phyloP scores from a whole-genome alignment of 768 basidiomycete genomes.

The Lactarius tabidus region DNA sequence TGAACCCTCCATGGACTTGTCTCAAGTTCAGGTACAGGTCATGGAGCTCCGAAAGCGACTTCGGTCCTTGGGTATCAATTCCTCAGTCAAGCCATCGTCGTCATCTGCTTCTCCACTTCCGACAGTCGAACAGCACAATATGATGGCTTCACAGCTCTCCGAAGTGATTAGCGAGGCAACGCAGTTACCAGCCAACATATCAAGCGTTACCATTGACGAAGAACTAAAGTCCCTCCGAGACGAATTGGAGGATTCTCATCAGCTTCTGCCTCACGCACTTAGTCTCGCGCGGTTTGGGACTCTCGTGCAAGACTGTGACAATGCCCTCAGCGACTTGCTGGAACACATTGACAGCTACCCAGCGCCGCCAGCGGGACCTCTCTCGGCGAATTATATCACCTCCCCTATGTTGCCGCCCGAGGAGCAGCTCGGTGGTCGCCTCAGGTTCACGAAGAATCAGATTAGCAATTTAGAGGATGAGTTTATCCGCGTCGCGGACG shows the following conservation, averaged over 20 bases:
- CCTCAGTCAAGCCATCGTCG: conserved; percentile 42
- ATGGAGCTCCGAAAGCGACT: conserved; percentile 55
- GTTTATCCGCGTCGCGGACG: conserved; percentile 46
- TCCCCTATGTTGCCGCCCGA: conserved; percentile 48
- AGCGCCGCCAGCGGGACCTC: conserved; percentile 45
- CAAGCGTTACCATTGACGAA: conserved; percentile 42
- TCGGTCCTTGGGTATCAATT: conserved; percentile 56
- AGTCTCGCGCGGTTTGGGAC: conserved; percentile 52
- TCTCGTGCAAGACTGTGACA: conserved; percentile 56
- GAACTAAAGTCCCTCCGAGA: conserved; percentile 58
- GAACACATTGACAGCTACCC: conserved; percentile 87
- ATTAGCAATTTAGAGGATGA: conserved; percentile 46
- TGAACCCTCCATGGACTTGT: conserved; percentile 32
- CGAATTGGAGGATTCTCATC: conserved; percentile 52
- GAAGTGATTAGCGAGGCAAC: conserved; percentile 44
- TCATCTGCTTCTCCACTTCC: conserved; percentile 45
- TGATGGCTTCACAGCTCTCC: conserved; percentile 46
- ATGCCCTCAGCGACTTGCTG: conserved; percentile 76
- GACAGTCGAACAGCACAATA: conserved; percentile 42
- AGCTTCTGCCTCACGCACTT: conserved; percentile 48
- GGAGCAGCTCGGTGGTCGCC: conserved; percentile 59
- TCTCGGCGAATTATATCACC: conserved; percentile 49
- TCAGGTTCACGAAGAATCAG: conserved; percentile 55
- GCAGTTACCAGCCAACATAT: conserved; percentile 41
- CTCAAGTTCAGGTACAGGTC: conserved; percentile 48